A percentile compares a stretch with the other conserved stretches of the same genome.
Evolutionary conservation across 306 rosid species (phyloP).

Genomic region (Gynostemma pentaphyllum): DNA sequence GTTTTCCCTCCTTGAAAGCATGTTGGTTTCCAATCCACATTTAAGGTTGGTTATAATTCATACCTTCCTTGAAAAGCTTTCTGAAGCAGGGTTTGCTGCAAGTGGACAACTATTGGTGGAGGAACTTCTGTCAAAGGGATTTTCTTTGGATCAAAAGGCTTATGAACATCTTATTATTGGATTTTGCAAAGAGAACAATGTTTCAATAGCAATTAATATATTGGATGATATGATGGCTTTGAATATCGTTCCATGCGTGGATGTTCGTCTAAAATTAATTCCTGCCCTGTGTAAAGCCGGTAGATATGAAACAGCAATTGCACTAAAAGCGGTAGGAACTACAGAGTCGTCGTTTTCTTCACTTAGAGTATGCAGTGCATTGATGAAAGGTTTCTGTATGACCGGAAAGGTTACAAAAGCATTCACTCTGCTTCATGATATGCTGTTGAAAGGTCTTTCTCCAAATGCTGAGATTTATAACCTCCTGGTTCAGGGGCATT

Average conservation of each 20-base stretch:
- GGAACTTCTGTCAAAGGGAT: slow-evolving; percentile 34
- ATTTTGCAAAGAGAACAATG: slow-evolving; percentile 33
- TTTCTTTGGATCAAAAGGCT: slow-evolving; percentile 27
- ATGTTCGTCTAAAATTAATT: slow-evolving; percentile 43
- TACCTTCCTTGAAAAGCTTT: slow-evolving; percentile 42
- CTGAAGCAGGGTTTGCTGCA: slow-evolving; percentile 26
- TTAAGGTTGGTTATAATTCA: slow-evolving; percentile 36
- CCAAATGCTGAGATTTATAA: slow-evolving; percentile 42
- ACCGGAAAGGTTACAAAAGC: slow-evolving; percentile 40
- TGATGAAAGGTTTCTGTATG: slow-evolving; percentile 44
- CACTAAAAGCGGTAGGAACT: slow-evolving; percentile 37
- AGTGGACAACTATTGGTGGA: slow-evolving; percentile 34
- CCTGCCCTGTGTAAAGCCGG: slow-evolving; percentile 45
- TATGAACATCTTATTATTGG: slow-evolving; percentile 46
- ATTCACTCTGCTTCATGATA: slow-evolving; percentile 26
- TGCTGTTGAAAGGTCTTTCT: slow-evolving; percentile 32
- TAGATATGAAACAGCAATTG: slow-evolving; percentile 38
- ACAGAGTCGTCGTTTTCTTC: slow-evolving; percentile 30
- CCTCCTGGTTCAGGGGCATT: slow-evolving; percentile 47
- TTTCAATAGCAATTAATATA: slow-evolving; percentile 35
- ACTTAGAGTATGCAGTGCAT: slow-evolving; percentile 25
- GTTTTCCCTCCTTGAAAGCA: slow-evolving; percentile 48
- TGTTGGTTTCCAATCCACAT: slow-evolving; percentile 42
- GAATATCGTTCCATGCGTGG: slow-evolving; percentile 35
- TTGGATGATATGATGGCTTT: slow-evolving; percentile 45